These are phyloP conservation scores for Debaryomycetaceae sp. DNA, from an alignment of 1,139 yeast genomes.

Conservation along the genomic window DNA sequence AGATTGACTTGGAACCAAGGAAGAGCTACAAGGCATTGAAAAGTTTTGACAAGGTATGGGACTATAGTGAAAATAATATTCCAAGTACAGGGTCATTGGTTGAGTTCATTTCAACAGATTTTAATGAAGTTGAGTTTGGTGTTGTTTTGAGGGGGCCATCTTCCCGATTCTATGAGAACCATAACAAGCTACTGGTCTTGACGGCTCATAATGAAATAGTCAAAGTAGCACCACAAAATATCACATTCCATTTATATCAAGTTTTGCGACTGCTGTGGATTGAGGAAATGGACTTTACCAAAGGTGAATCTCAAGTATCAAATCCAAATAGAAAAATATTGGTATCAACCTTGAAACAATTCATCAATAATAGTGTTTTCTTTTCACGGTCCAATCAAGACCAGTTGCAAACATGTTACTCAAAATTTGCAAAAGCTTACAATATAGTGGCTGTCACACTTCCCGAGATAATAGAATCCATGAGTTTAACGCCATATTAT, in stretches of 20 bases:
- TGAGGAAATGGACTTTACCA: slow-evolving; percentile 15
- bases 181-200: slow-evolving; percentile 31
- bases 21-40: slow-evolving; percentile 3
- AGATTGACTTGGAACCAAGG: slow-evolving; percentile 5
- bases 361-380: slow-evolving; percentile 14
- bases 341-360: slow-evolving; percentile 18
- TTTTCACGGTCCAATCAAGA: slow-evolving; percentile 9
- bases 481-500: slow-evolving; percentile 15
- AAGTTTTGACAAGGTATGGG: slow-evolving; percentile 15
- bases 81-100: slow-evolving; percentile 35
- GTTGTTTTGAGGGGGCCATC: slow-evolving; percentile 28
- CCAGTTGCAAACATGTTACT: slow-evolving; percentile 20
- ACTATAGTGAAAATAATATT: slow-evolving; percentile 12
- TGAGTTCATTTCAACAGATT: slow-evolving; percentile 20
- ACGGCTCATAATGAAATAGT: slow-evolving; percentile 28
- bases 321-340: slow-evolving; percentile 15
- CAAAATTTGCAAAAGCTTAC: slow-evolving; percentile 20
- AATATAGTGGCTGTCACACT: slow-evolving; percentile 17
- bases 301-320: slow-evolving; percentile 20
- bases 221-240: slow-evolving; percentile 21
- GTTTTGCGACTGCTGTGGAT: slow-evolving; percentile 24
- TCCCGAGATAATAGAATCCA: slow-evolving; percentile 20
- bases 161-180: slow-evolving; percentile 32
- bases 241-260: slow-evolving; percentile 26
- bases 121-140: slow-evolving; percentile 20